Percentiles rank a stretch among this genome's conserved stretches.
Evolutionary conservation across 2,329 filamentous ascomycete species (phyloP).

Genomic region (Herpotrichia juniperi): DNA sequence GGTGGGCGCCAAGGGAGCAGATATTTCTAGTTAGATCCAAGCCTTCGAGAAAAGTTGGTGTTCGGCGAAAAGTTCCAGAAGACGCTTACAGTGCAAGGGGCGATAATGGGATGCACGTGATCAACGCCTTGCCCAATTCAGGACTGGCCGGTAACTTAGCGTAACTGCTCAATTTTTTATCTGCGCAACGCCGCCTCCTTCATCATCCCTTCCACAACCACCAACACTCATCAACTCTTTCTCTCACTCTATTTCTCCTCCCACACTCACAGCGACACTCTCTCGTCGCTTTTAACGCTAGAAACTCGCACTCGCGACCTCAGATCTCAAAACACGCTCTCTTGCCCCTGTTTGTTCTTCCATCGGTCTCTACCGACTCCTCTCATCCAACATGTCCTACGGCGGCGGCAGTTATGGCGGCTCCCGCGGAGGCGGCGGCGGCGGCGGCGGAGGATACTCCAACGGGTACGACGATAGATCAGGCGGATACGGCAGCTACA

Average conservation of each 20-base stretch:
- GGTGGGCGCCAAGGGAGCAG: conserved; percentile 68
- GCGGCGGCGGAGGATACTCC: conserved; percentile 57
- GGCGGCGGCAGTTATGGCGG: conserved; percentile 49
- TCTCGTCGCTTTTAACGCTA: conserved; percentile 20
- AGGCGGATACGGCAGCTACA: conserved; percentile 53
- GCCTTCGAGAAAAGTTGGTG: neutral
- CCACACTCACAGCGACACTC: conserved; percentile 23
- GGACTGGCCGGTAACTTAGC: too few relatives aligned
- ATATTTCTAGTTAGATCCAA: too few relatives aligned
- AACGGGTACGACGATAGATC: conserved; percentile 58
- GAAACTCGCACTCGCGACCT: neutral
- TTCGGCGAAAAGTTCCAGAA: too few relatives aligned
- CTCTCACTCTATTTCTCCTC: conserved; percentile 11
- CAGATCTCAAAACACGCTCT: conserved; percentile 25
- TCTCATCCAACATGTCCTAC: conserved; percentile 69
- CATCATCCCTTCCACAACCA: conserved; percentile 1
- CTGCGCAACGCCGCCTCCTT: conserved; percentile 1
- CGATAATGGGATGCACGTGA: neutral
- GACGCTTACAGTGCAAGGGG: neutral
- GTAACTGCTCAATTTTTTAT: neutral
- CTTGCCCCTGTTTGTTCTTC: conserved; percentile 30
- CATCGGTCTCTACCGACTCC: conserved; percentile 40
- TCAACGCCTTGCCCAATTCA: neutral
- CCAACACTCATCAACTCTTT: neutral
- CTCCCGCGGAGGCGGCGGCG: conserved; percentile 52